Percentiles rank a stretch among this genome's conserved stretches.
phyloP scores from a whole-genome alignment of 2,329 filamentous ascomycete species.

The Aspergillus carbonarius region DNA sequence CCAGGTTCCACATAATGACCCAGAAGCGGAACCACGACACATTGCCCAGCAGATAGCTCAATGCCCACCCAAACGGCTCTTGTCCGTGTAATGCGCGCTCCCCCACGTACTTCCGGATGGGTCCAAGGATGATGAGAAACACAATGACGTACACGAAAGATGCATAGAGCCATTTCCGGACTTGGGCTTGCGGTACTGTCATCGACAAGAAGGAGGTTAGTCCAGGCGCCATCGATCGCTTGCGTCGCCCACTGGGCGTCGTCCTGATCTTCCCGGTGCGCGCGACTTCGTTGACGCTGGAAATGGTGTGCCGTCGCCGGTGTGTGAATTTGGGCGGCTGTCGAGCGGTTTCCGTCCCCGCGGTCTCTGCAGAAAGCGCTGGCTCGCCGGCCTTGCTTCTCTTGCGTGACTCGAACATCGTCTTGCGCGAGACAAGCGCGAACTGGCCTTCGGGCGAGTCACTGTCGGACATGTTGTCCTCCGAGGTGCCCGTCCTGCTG shows the following conservation, averaged over 20 bases:
- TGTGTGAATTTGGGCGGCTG: slow-evolving; percentile 15
- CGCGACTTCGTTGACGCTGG: slow-evolving; percentile 41
- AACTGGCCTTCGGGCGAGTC: slow-evolving; percentile 30
- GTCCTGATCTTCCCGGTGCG: slow-evolving; percentile 33
- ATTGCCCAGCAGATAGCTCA: slow-evolving; percentile 86
- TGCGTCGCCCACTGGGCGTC: slow-evolving; percentile 65
- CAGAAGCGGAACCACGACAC: slow-evolving; percentile 69
- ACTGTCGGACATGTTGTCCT: slow-evolving; percentile 39
- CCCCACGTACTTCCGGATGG: slow-evolving; percentile 69
- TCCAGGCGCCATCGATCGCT: slow-evolving; percentile 63
- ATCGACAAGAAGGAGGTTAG: slow-evolving; percentile 75
- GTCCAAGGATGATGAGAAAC: slow-evolving; percentile 64
- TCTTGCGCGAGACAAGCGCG: slow-evolving; percentile 37
- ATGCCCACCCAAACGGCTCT: slow-evolving; percentile 89
- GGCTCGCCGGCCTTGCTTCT: slow-evolving; percentile 16
- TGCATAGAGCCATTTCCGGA: slow-evolving; percentile 83
- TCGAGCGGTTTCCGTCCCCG: slow-evolving; percentile 20
- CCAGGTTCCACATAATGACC: slow-evolving; percentile 66
- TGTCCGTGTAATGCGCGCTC: slow-evolving; percentile 65
- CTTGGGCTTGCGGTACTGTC: slow-evolving; percentile 72
- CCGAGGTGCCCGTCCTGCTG: slow-evolving; percentile 40
- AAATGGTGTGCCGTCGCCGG: slow-evolving; percentile 53
- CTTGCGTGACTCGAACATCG: slow-evolving; percentile 21
- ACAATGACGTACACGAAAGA: slow-evolving; percentile 72
- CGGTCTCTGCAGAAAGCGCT: slow-evolving; percentile 24